A percentile compares a stretch with the other conserved stretches of the same genome.
phyloP scores from a whole-genome alignment of 2,329 filamentous ascomycete species.

The Tympanopsis confertula region DNA sequence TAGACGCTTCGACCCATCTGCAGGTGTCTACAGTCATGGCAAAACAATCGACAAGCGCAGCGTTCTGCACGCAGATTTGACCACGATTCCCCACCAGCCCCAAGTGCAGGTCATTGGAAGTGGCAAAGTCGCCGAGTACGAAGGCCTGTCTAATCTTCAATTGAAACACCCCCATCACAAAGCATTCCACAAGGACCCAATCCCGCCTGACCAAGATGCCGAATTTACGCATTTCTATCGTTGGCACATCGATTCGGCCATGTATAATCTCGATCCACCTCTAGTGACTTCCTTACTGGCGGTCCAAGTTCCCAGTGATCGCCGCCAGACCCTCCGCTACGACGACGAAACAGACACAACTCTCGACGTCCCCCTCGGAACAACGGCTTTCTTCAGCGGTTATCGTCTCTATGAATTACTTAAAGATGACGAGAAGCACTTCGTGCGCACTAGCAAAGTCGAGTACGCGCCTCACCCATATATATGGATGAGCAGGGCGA shows the following conservation, averaged over 20 bases:
- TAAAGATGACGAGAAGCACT: slow-evolving; percentile 34
- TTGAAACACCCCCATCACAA: slow-evolving; percentile 68
- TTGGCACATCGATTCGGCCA: slow-evolving; percentile 71
- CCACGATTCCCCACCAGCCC: slow-evolving; percentile 10
- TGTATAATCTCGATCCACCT: slow-evolving; percentile 66
- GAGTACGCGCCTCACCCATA: slow-evolving; percentile 47
- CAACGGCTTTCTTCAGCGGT: slow-evolving; percentile 40
- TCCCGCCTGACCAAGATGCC: slow-evolving; percentile 50
- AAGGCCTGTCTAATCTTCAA: slow-evolving; percentile 56
- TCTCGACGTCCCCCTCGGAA: slow-evolving; percentile 36
- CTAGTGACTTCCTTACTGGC: slow-evolving; percentile 63
- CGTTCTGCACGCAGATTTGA: background rate
- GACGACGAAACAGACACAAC: slow-evolving; percentile 38
- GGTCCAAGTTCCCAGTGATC: slow-evolving; percentile 37
- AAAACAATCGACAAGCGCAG: slow-evolving; percentile 12
- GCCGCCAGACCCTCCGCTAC: slow-evolving; percentile 36
- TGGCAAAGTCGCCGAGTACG: slow-evolving; percentile 56
- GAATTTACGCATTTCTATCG: slow-evolving; percentile 54
- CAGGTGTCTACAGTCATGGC: background rate
- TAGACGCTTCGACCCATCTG: background rate
- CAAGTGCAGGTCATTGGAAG: slow-evolving; percentile 68
- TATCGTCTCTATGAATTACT: slow-evolving; percentile 39
- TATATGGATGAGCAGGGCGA: slow-evolving; percentile 42
- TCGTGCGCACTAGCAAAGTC: slow-evolving; percentile 36
- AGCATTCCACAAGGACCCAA: slow-evolving; percentile 58